A percentile compares a stretch with the other conserved stretches of the same genome.
Evolutionary conservation across 345 rosid genomes (phyloP).

Genomic region (Firmiana major): DNA sequence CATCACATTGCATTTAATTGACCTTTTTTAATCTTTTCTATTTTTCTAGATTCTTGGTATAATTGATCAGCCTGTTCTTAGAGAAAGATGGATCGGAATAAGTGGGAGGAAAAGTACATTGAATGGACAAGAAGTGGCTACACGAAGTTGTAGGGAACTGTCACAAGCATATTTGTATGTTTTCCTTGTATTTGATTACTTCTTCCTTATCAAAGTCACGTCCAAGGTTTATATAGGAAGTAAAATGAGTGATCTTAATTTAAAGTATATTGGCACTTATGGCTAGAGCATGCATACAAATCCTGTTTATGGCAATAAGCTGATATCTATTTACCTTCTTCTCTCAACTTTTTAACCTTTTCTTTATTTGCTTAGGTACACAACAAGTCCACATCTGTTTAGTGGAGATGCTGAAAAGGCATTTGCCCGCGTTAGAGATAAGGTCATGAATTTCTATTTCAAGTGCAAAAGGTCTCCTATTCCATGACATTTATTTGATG

Average conservation of each 20-base stretch:
- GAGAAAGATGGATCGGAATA: conserved; percentile 92
- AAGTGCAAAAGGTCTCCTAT: background rate
- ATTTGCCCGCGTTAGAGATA: conserved; percentile 44
- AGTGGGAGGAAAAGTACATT: conserved; percentile 67
- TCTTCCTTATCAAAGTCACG: background rate
- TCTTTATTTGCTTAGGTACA: conserved; percentile 52
- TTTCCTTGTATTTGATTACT: conserved; percentile 9
- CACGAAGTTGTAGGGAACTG: conserved; percentile 58
- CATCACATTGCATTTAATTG: background rate
- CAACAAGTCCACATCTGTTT: conserved; percentile 95
- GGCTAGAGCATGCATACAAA: background rate
- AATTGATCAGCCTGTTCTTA: conserved; percentile 82
- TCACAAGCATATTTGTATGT: conserved; percentile 90
- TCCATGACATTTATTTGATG: background rate
- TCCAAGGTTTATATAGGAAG: background rate
- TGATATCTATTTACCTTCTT: background rate
- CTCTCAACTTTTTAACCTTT: background rate
- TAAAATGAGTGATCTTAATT: background rate
- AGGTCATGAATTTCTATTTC: conserved; percentile 47
- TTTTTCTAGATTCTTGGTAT: conserved; percentile 74
- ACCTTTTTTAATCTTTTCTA: background rate
- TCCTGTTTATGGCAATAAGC: background rate
- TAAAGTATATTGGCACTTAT: background rate
- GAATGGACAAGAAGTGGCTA: conserved; percentile 70
- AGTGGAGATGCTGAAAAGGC: conserved; percentile 51